Conservation (phyloP, 2,329 filamentous ascomycete species). For the Pseudocercospora vitis region DNA sequence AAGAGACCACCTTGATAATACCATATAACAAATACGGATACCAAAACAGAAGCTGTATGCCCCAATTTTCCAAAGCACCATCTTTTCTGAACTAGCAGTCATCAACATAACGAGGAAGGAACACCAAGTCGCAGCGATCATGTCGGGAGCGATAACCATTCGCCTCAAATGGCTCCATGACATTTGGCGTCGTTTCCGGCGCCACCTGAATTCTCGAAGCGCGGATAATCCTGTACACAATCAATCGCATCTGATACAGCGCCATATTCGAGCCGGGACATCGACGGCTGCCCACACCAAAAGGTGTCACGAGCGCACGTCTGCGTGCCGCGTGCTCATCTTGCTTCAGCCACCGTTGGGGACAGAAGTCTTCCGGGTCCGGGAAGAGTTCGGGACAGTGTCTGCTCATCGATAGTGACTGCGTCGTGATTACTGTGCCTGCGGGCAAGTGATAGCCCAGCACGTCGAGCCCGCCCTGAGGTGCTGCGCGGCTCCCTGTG, state of each 20-base stretch:
- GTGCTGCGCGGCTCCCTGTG: not conserved
- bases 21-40: too few relatives aligned
- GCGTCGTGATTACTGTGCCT: slow-evolving; percentile 1
- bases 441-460: not conserved
- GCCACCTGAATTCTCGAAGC: slow-evolving; percentile 6
- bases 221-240: slow-evolving; percentile 1
- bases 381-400: not conserved
- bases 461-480: not conserved
- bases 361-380: not conserved
- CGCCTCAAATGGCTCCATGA: not conserved
- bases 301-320: not conserved
- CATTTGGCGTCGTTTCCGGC: slow-evolving; percentile 1
- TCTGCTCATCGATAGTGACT: not conserved
- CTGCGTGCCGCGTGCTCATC: not conserved
- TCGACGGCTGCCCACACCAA: not conserved
- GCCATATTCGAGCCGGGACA: slow-evolving; percentile 9
- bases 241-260: slow-evolving; percentile 8
- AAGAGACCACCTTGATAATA: too few relatives aligned
- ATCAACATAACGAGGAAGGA: not conserved
- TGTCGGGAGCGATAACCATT: not conserved
- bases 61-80: too few relatives aligned
- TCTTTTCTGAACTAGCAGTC: too few relatives aligned
- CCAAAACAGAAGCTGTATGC: too few relatives aligned
- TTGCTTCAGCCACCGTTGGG: not conserved
- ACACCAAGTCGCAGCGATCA: slow-evolving; percentile 1